Evolutionary conservation across 768 basidiomycete genomes (phyloP).

Genomic region (Panaeolus papilionaceus): DNA sequence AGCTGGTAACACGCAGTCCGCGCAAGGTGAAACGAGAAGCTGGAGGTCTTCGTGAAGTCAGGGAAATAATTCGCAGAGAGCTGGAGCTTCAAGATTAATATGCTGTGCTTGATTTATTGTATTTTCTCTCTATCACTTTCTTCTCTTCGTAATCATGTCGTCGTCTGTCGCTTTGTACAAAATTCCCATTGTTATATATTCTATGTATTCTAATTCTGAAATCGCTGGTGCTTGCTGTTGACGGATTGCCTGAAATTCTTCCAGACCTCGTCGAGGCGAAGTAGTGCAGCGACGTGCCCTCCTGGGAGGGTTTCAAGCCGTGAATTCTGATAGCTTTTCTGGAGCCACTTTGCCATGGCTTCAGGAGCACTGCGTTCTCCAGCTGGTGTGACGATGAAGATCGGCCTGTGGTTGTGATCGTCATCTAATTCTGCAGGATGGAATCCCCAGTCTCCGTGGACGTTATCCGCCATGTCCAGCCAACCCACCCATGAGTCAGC

Average conservation of each 20-base stretch:
- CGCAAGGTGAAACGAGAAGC: constrained; percentile 71
- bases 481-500: constrained; percentile 61
- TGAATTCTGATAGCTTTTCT: constrained; percentile 50
- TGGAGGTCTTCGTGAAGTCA: constrained; percentile 78
- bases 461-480: constrained; percentile 43
- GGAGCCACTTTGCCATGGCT: constrained; percentile 56
- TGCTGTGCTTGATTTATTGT: constrained; percentile 39
- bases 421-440: constrained; percentile 48
- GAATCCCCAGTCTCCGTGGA: constrained; percentile 62
- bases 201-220: constrained; percentile 1
- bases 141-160: constrained; percentile 26
- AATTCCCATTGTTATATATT: not conserved
- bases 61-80: constrained; percentile 83
- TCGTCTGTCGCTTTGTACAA: constrained; percentile 28
- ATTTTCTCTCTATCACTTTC: constrained; percentile 24
- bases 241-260: constrained; percentile 31
- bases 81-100: constrained; percentile 70
- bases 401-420: constrained; percentile 48
- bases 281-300: constrained; percentile 54
- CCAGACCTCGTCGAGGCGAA: constrained; percentile 54
- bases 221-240: constrained; percentile 14
- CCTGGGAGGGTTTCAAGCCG: constrained; percentile 48
- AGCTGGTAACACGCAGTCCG: constrained; percentile 73
- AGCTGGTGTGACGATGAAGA: constrained; percentile 50
- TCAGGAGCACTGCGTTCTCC: constrained; percentile 49